Base-by-base conservation (phyloP, 768 basidiomycete species). In the Nevesoporus exiguus region DNA sequence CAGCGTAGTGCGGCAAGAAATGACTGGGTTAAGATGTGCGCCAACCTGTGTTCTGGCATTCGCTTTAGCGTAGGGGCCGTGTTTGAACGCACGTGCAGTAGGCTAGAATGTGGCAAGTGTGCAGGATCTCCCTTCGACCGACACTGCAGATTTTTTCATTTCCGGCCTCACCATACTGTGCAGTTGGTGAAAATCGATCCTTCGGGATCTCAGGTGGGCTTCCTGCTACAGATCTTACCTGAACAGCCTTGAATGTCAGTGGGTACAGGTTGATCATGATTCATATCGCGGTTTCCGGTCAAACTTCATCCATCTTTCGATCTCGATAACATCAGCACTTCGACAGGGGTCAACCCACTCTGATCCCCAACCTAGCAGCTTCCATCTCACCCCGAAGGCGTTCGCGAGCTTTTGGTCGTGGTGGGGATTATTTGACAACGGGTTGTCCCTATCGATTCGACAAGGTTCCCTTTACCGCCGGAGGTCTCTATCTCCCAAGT, bases 381-480 rank as follows among this genome's bases (percentile, higher is more conserved):
- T 98, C 51, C 89, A 98, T 69, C 80, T 96, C 30, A 90, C 88
- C 2, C 92, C 94, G 0, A 85, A 87, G 59, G 77, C 83, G 3
- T 93, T 93, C 62, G 78, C 90, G 2, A 90, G 93, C 69, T 98
- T 98, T 73, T 91, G 88, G 81, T 80, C 86, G 1, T 97, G 94
- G 95, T 95, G 90, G 82, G 76, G 77, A 36, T 74, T 94, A 5
- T 98, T 98, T 63, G 87, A 94, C 63, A 77, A 83, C 48, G 77
- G 77, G 10, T 73, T 92, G 55, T 85, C 90, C 1, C 76, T 96
- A 9, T 93, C 93, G 1, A 88, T 94, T 42, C 85, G 93, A 9
- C 91, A 95, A 64, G 95, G 95, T n/a, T 78, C 76, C 13, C 84
- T 88, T 44, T 93, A 88, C 71, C 85, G 86, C 2, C 75, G 77